These are phyloP conservation scores for Trifolium subterraneum DNA, from an alignment of 306 rosid genomes.

Conservation along the genomic window DNA sequence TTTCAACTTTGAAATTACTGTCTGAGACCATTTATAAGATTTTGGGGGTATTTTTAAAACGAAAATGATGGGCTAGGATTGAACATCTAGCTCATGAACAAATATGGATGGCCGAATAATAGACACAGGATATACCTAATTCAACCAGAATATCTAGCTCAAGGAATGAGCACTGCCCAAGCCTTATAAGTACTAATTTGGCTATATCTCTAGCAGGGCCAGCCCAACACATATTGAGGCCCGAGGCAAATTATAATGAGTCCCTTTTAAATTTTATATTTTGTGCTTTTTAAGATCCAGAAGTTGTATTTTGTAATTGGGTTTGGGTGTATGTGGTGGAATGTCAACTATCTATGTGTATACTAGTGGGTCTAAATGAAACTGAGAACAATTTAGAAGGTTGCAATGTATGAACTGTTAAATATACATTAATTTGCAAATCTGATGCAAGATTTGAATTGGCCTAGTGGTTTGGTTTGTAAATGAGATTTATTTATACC, in stretches of 20 bases:
- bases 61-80: slow-evolving; percentile 5
- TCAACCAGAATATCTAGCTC: neutral
- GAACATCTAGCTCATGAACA: neutral
- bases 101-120: neutral
- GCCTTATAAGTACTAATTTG: neutral
- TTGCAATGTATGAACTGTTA: too few species aligned
- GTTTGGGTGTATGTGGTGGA: too few species aligned
- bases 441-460: too few species aligned
- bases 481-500: neutral
- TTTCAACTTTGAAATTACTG: slow-evolving; percentile 9
- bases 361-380: too few species aligned
- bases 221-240: too few species aligned
- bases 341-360: too few species aligned
- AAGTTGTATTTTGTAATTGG: too few species aligned
- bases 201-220: neutral
- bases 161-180: neutral
- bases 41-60: neutral
- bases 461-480: neutral
- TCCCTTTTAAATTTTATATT: too few species aligned
- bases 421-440: too few species aligned
- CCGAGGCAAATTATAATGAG: too few species aligned
- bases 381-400: too few species aligned
- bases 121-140: neutral
- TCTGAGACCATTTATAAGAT: neutral
- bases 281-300: too few species aligned